Percentiles rank a stretch among this genome's conserved stretches.
Conservation (phyloP, 2,329 filamentous ascomycete species). For the Botrytis pseudocinerea region DNA sequence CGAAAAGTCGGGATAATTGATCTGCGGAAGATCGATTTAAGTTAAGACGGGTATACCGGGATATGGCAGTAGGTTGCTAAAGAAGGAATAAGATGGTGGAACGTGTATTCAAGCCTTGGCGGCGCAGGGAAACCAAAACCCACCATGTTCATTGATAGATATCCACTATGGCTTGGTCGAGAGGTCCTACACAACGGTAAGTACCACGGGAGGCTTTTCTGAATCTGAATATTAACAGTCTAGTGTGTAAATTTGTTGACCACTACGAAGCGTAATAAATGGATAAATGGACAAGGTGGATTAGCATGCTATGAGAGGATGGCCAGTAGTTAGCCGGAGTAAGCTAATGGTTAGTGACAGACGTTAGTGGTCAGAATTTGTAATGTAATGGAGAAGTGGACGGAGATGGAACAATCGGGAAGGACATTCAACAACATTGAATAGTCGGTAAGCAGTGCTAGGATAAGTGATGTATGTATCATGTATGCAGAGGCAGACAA, state of each 20-base stretch:
- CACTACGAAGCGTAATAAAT: neutral
- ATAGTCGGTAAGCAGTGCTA: slow-evolving; percentile 19
- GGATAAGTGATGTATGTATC: slow-evolving; percentile 1
- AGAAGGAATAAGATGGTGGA: slow-evolving; percentile 24
- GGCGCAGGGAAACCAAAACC: slow-evolving; percentile 5
- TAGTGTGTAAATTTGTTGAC: neutral
- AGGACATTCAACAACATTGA: slow-evolving; percentile 5
- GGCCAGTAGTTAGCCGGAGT: neutral
- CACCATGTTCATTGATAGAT: slow-evolving; percentile 2
- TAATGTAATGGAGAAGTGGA: slow-evolving; percentile 1
- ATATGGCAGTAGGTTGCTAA: slow-evolving; percentile 20
- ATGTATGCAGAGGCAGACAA: neutral
- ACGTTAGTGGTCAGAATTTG: neutral
- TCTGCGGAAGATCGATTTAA: slow-evolving; percentile 24
- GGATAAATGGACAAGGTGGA: neutral
- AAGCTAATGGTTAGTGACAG: slow-evolving; percentile 5
- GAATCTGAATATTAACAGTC: neutral
- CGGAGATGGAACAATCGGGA: slow-evolving; percentile 10
- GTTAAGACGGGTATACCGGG: slow-evolving; percentile 20
- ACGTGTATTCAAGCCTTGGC: slow-evolving; percentile 19
- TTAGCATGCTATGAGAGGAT: neutral
- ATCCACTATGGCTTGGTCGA: slow-evolving; percentile 9
- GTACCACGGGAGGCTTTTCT: slow-evolving; percentile 10
- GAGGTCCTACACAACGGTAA: neutral
- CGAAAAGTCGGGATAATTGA: slow-evolving; percentile 24